phyloP scores from a whole-genome alignment of 2,329 filamentous ascomycete genomes.

The Claviceps lovelessii region DNA sequence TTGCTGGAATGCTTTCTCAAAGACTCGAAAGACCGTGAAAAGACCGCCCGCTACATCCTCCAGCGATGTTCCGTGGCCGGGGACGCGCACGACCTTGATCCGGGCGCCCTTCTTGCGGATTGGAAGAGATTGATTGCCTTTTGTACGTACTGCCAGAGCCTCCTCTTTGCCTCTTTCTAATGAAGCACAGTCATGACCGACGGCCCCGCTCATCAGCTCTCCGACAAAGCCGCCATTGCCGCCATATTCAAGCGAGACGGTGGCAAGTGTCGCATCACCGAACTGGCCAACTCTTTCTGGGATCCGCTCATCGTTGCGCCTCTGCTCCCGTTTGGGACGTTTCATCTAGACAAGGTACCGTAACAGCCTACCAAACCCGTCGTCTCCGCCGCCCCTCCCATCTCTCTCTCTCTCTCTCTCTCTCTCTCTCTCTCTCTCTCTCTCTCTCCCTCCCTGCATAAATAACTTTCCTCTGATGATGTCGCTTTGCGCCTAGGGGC shows the following conservation, averaged over 20 bases:
- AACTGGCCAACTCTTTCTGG: slow-evolving; percentile 1
- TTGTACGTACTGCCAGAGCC: not conserved
- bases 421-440: not conserved
- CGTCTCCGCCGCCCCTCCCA: no score
- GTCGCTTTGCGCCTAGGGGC: no score
- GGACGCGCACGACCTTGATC: not conserved
- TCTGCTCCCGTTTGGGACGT: not conserved
- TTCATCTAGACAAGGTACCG: not conserved
- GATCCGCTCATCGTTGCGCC: slow-evolving; percentile 1
- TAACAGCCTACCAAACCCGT: not conserved
- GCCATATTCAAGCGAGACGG: slow-evolving; percentile 1
- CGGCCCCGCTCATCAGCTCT: not conserved
- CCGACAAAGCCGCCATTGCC: not conserved
- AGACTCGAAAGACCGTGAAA: slow-evolving; percentile 2
- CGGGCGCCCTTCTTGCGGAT: not conserved
- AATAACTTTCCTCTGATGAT: no score
- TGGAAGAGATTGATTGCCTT: slow-evolving; percentile 3
- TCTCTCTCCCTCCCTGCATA: not conserved
- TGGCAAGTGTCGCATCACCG: slow-evolving; percentile 2
- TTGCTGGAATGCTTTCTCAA: slow-evolving; percentile 5
- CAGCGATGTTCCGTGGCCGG: not conserved
- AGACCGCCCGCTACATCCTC: slow-evolving; percentile 6
- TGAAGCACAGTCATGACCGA: not conserved
- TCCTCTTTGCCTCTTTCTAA: not conserved
- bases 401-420: not conserved